Conservation (phyloP, 2,329 filamentous ascomycete genomes). For the Zopfia rhizophila region DNA sequence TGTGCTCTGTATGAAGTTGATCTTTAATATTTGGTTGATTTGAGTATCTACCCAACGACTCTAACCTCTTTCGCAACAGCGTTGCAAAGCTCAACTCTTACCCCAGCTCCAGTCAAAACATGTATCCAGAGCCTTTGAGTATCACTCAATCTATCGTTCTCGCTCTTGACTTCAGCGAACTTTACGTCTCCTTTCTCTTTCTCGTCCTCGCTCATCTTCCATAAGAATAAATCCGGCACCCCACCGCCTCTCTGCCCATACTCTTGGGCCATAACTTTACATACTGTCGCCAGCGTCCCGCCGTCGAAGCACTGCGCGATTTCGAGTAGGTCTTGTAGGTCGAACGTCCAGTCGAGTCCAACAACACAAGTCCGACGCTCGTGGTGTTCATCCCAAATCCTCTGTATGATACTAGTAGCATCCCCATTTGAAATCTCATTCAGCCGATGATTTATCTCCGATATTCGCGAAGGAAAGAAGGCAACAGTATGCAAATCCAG, state of each 20-base stretch:
- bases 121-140: constrained; percentile 98
- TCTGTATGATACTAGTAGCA: constrained; percentile 72
- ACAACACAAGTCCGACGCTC: constrained; percentile 83
- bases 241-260: constrained; percentile 88
- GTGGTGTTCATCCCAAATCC: constrained; percentile 75
- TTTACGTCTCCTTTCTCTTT: constrained; percentile 70
- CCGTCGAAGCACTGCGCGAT: constrained; percentile 81
- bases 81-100: constrained; percentile 83
- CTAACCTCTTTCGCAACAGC: constrained; percentile 68
- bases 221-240: constrained; percentile 92
- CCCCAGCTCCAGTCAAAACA: constrained; percentile 84
- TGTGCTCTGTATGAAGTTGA: too few relatives aligned
- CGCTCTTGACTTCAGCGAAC: constrained; percentile 71
- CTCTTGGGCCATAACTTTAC: constrained; percentile 95
- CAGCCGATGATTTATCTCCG: constrained; percentile 87
- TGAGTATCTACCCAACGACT: constrained; percentile 20
- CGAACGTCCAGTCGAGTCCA: constrained; percentile 91
- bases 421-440: constrained; percentile 88
- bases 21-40: too few relatives aligned
- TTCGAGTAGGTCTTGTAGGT: constrained; percentile 79
- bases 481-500: constrained; percentile 92
- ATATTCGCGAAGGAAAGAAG: constrained; percentile 86
- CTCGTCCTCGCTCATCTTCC: constrained; percentile 65
- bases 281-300: constrained; percentile 82
- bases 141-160: constrained; percentile 93